Percentiles rank a stretch among this genome's conserved stretches.
Evolutionary conservation across 1,284 basidiomycete species (phyloP).

Genomic region (Macrocystidia cucumis): DNA sequence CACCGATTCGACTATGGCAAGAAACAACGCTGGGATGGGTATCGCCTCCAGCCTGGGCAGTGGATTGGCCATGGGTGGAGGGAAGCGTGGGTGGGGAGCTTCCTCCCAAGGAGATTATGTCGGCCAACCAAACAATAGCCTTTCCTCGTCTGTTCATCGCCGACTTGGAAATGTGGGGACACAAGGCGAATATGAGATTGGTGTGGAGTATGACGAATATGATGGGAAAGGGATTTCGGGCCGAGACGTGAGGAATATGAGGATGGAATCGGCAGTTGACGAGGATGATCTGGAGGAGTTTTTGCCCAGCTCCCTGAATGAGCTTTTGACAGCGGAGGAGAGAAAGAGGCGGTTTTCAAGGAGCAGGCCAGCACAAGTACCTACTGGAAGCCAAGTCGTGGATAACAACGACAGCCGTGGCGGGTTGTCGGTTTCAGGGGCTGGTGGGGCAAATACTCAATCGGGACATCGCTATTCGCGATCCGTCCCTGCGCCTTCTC

Average conservation of each 20-base stretch:
- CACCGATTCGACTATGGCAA: constrained; percentile 15
- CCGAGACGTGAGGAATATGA: constrained; percentile 12
- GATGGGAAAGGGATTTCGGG: constrained; percentile 13
- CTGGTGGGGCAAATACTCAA: constrained; percentile 12
- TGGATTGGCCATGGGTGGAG: constrained; percentile 31
- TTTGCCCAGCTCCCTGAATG: constrained; percentile 79
- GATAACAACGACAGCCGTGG: too few relatives aligned
- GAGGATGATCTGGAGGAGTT: constrained; percentile 84
- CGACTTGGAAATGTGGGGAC: not conserved
- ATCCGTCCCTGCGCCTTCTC: constrained; percentile 67
- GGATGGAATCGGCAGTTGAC: constrained; percentile 41
- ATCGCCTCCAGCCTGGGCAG: constrained; percentile 34
- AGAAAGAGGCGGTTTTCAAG: constrained; percentile 69
- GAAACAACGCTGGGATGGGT: constrained; percentile 16
- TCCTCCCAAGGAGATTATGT: too few relatives aligned
- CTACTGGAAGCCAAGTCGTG: constrained; percentile 14
- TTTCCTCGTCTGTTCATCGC: constrained; percentile 15
- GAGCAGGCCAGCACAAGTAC: constrained; percentile 40
- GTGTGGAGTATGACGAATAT: constrained; percentile 26
- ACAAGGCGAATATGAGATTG: constrained; percentile 15
- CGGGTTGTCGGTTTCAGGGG: constrained; percentile 7
- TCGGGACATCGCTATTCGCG: constrained; percentile 65
- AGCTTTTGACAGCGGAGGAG: constrained; percentile 83
- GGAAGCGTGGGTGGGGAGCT: constrained; percentile 24
- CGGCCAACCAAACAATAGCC: constrained; percentile 12